phyloP scores from a whole-genome alignment of 75 land plant species.

The Picea sitchensis region DNA sequence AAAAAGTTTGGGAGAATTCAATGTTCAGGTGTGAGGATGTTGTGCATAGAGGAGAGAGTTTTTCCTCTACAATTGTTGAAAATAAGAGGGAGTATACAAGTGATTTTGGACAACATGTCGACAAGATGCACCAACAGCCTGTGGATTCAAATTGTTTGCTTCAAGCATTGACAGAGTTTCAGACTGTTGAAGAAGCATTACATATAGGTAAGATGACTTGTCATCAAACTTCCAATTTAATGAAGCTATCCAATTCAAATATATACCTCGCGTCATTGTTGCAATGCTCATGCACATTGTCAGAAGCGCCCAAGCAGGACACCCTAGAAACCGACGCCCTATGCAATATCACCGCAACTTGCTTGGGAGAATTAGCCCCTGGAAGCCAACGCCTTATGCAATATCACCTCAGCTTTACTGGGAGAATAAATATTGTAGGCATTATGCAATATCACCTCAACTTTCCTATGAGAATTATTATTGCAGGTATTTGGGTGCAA shows the following conservation, averaged over 20 bases:
- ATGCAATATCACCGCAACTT: no score
- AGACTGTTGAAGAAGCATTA: slow-evolving; percentile 3
- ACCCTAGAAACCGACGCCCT: no score
- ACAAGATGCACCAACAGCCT: neutral
- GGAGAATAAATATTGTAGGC: no score
- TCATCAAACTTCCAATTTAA: neutral
- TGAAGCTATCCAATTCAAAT: neutral
- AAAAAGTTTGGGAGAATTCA: neutral
- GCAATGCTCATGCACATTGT: no score
- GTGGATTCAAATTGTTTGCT: slow-evolving; percentile 6
- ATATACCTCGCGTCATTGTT: no score
- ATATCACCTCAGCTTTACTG: no score
- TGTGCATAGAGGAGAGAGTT: neutral
- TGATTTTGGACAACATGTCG: neutral
- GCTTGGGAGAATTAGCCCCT: no score
- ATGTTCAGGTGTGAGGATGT: neutral
- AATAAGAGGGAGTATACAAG: neutral
- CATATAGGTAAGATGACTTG: neutral
- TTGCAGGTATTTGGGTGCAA: no score
- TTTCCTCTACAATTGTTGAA: neutral
- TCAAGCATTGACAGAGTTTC: neutral
- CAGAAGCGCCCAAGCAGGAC: no score
- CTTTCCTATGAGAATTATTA: no score
- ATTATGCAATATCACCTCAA: no score
- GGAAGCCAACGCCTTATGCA: no score